These are phyloP conservation scores for Kwoniella mangroviensis DNA, from an alignment of 768 basidiomycete species.

Conservation along the genomic window DNA sequence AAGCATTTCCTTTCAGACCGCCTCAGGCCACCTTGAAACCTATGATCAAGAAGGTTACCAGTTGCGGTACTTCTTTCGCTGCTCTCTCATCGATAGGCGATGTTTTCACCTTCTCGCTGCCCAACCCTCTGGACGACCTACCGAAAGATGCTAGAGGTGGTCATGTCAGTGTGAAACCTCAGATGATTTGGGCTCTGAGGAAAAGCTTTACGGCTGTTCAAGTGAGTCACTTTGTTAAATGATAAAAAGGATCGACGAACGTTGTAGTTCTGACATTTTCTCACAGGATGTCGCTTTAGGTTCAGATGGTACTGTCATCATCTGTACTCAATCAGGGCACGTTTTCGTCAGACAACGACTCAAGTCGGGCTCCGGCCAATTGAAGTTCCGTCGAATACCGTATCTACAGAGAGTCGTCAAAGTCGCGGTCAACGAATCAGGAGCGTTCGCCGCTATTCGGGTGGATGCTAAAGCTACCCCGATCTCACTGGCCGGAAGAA, in stretches of 20 bases:
- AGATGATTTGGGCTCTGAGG: slow-evolving; percentile 85
- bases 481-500: slow-evolving; percentile 66
- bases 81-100: slow-evolving; percentile 87
- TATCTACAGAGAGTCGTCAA: slow-evolving; percentile 81
- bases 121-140: slow-evolving; percentile 53
- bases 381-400: slow-evolving; percentile 78
- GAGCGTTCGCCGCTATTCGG: slow-evolving; percentile 83
- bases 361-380: slow-evolving; percentile 55
- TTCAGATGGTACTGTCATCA: slow-evolving; percentile 80
- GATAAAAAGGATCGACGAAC: background rate
- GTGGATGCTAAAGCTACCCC: slow-evolving; percentile 69
- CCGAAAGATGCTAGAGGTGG: slow-evolving; percentile 57
- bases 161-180: slow-evolving; percentile 68
- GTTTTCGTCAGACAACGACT: slow-evolving; percentile 81
- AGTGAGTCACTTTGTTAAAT: slow-evolving; percentile 57
- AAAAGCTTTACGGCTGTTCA: slow-evolving; percentile 84
- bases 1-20: slow-evolving; percentile 77
- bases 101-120: slow-evolving; percentile 76
- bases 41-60: slow-evolving; percentile 76
- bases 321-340: slow-evolving; percentile 93
- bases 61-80: slow-evolving; percentile 78
- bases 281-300: slow-evolving; percentile 83
- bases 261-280: background rate
- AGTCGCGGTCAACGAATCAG: slow-evolving; percentile 83
- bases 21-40: slow-evolving; percentile 74